These are phyloP conservation scores for Ichthyophthirius multifiliis DNA, from an alignment of 169 alveolate species.

Conservation along the genomic window DNA sequence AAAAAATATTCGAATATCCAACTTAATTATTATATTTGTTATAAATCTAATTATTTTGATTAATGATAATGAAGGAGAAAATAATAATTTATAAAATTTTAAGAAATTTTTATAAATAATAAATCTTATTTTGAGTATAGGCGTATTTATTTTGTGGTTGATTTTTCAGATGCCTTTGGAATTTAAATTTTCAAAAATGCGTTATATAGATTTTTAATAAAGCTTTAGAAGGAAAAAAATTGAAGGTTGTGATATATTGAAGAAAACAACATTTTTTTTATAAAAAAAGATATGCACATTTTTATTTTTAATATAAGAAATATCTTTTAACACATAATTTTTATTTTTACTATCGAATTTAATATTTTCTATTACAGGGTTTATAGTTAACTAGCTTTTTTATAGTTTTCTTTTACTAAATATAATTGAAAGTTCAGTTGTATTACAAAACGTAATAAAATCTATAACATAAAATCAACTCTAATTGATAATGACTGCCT, in stretches of 20 bases:
- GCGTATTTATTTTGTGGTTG: background rate
- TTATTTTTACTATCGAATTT: background rate
- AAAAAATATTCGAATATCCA: conserved; percentile 19
- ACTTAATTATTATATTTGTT: conserved; percentile 19
- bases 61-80: conserved; percentile 1
- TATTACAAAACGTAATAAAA: conserved; percentile 41
- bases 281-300: background rate
- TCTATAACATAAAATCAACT: conserved; percentile 51
- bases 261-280: background rate
- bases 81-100: background rate
- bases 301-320: background rate
- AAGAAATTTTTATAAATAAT: background rate
- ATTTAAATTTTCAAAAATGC: background rate
- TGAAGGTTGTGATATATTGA: background rate
- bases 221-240: background rate
- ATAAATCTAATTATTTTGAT: conserved; percentile 21
- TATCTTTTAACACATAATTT: background rate
- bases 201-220: background rate
- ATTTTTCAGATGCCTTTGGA: background rate
- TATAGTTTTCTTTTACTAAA: conserved; percentile 53
- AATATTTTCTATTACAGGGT: background rate
- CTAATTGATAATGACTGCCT: conserved; percentile 47
- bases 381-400: background rate
- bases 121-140: conserved; percentile 2
- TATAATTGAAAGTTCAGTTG: conserved; percentile 45